A percentile compares a stretch with the other conserved stretches of the same genome.
Evolutionary conservation across 2,329 filamentous ascomycete genomes (phyloP).

Genomic region (Pyrenophora graminea): DNA sequence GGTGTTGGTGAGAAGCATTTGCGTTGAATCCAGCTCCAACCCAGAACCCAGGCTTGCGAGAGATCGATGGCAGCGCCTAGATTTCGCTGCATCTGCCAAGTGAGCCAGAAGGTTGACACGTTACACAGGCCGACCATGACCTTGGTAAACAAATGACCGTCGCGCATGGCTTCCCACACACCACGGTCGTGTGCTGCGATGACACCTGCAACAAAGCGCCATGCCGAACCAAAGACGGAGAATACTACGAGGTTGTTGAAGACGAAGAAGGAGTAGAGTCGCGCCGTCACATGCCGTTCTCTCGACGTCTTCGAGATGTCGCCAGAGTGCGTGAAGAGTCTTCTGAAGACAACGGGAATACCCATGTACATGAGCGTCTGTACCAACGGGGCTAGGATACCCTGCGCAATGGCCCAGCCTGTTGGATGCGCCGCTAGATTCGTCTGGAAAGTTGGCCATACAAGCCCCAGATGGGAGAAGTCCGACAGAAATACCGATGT

Average conservation of each 20-base stretch:
- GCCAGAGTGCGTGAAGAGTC: conserved; percentile 79
- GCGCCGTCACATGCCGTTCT: conserved; percentile 81
- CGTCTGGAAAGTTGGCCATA: conserved; percentile 77
- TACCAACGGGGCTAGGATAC: conserved; percentile 84
- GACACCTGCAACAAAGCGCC: conserved; percentile 73
- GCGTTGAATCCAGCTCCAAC: conserved; percentile 78
- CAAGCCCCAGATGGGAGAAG: conserved; percentile 74
- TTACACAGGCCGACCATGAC: conserved; percentile 77
- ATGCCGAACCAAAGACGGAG: conserved; percentile 86
- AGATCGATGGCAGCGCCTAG: conserved; percentile 81
- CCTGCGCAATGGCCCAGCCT: conserved; percentile 86
- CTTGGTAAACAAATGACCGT: conserved; percentile 65
- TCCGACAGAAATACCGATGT: conserved; percentile 94
- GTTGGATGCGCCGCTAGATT: conserved; percentile 66
- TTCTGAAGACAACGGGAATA: conserved; percentile 86
- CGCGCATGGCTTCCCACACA: conserved; percentile 69
- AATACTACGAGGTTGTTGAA: conserved; percentile 97
- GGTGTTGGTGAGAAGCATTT: conserved; percentile 85
- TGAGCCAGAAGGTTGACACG: conserved; percentile 86
- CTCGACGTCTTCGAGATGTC: conserved; percentile 90
- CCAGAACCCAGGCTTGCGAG: conserved; percentile 79
- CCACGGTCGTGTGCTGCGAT: conserved; percentile 58
- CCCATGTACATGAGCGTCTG: conserved; percentile 85
- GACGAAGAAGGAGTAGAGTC: conserved; percentile 94
- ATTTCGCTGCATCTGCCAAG: conserved; percentile 89